Evolutionary conservation across 2,329 filamentous ascomycete species (phyloP), one percentile per base, ranked within the genome.

Genomic region (Ophiostoma sp.): DNA sequence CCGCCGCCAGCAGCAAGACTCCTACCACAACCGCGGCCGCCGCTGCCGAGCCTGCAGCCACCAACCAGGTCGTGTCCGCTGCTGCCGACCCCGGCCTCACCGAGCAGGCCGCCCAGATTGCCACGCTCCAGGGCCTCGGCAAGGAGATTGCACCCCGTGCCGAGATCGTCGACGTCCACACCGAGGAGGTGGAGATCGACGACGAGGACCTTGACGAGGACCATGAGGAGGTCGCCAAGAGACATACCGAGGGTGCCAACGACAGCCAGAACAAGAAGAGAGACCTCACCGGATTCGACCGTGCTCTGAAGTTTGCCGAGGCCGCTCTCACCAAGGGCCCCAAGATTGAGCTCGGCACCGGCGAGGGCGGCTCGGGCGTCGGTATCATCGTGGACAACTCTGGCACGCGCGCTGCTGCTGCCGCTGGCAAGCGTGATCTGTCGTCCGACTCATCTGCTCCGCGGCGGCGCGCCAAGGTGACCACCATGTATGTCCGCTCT

Each of bases 311-410:
- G 65, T 84, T 77, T 71, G 81, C 82, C 67, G 78, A 81, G 72
- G 79, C 78, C 60, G 81, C 81, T 27, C 75, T 81, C 74, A 76
- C 76, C 73, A 80, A 81, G 72, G 75, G 76, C 47, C 81, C 81
- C 71, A 81, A 81, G 76, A 74, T 83, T 62, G 77, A 83, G 74
- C 76, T 84, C 58, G 81, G 81, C 68, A 81, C 81, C 40, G 78
- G 78, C 52, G 75, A 72, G 44, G 78, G 79, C 69, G 77, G 77
- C 68, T 77, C 80, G 18, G 81, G 81, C 36, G 76, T 77, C 58
- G 76, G 76, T 64, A 77, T 77, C 70, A 74, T 77, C 62, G 74
- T 77, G 66, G 75, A 77, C 67, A 75, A 77, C 49, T n/a, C 49
- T 7, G n/a, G 18, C 47, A 52, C 47, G 11, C 72, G 71, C 12